Conservation (phyloP, 2,329 filamentous ascomycete species). For the Nigrospora oryzae region DNA sequence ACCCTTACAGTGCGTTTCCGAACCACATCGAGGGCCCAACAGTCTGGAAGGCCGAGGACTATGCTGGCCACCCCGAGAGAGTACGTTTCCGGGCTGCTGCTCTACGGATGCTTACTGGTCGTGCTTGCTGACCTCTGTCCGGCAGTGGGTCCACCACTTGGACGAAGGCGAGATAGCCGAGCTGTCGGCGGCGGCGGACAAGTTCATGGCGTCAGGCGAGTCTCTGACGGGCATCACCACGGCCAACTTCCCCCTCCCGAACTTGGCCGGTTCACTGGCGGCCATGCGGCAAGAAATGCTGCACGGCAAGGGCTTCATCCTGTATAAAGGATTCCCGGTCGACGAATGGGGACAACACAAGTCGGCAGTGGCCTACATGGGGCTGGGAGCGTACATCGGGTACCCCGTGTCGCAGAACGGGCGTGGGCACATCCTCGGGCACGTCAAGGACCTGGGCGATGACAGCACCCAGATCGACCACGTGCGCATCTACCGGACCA, state of each 20-base stretch:
- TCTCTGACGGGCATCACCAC: conserved; percentile 56
- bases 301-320: conserved; percentile 80
- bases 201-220: conserved; percentile 47
- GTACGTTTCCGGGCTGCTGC: no score
- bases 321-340: conserved; percentile 82
- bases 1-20: conserved; percentile 57
- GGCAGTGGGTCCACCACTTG: conserved; percentile 57
- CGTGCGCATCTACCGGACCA: conserved; percentile 85
- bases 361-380: conserved; percentile 84
- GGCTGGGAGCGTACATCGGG: conserved; percentile 71
- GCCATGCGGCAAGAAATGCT: conserved; percentile 58
- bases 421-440: conserved; percentile 71
- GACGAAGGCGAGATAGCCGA: conserved; percentile 52
- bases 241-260: conserved; percentile 53
- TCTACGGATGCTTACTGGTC: no score
- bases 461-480: conserved; percentile 75
- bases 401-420: conserved; percentile 86
- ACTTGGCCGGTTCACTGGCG: conserved; percentile 41
- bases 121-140: no score
- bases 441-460: conserved; percentile 83
- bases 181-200: conserved; percentile 52
- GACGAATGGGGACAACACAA: conserved; percentile 69
- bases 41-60: conserved; percentile 58
- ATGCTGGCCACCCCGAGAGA: conserved; percentile 49
- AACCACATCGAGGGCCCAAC: conserved; percentile 57